Evolutionary conservation across 768 basidiomycete genomes (phyloP), one percentile per base, ranked within the genome.

Genomic region (Kwoniella shandongensis): DNA sequence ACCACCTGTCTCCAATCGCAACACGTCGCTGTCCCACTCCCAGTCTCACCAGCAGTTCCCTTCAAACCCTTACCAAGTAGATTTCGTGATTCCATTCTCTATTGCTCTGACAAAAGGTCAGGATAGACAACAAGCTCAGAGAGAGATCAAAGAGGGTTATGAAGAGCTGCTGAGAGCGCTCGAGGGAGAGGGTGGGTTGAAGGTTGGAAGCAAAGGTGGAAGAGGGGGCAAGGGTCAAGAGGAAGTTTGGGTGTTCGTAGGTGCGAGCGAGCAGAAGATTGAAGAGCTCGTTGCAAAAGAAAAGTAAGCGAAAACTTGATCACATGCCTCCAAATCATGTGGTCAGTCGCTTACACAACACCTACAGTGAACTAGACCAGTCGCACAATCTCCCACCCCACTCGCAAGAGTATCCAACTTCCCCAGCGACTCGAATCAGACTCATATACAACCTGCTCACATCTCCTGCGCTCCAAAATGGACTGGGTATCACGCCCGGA

Each of bases 401-500:
- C 80, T 49, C 66, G 83, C 17, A 76, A 80, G 26, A 75, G 74
- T 8, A 73, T 87, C 86, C 71, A 79, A 51, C 67, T 3, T 92
- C 58, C 84, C 89, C 2, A 83, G 69, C 70, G 1, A 69, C 72
- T 23, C 51, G 72, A 27, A 66, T 75, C 25, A 51, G 75, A 27
- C 56, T 75, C 2, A 25, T 77, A 1, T 62, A 72, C 39, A 46
- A 60, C 11, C 59, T 75, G 4, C 54, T 77, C n/a, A 66, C 69
- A 1, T 52, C 87, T 1, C 83, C 83, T 0, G 79, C 81, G 0
- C 69, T 79, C n/a, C 91, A 93, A 50, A 87, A 89, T 10, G 92
- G 91, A 4, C 82, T 94, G 1, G 91, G 89, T 1, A 84, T 97
- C 45, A 83, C 85, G 7, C 86, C 88, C 1, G 84, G 83, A 13